Evolutionary conservation across 306 rosid species (phyloP).

Genomic region (Dalbergia cochinchinensis): DNA sequence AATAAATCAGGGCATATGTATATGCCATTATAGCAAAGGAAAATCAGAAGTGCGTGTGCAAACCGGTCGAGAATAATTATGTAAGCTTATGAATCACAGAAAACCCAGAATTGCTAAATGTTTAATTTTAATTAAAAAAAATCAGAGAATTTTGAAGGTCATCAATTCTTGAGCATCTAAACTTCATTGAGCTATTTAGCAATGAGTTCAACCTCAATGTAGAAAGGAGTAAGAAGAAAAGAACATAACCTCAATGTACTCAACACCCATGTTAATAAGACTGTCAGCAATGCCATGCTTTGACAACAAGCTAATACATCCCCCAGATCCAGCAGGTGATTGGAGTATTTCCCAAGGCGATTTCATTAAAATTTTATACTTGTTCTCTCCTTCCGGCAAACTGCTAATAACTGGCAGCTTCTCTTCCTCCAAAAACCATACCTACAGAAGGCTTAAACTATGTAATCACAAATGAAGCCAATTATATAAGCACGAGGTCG

Average conservation of each 20-base stretch:
- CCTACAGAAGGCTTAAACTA: slow-evolving; percentile 54
- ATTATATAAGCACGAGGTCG: slow-evolving; percentile 2
- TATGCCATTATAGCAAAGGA: not conserved
- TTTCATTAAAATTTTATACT: slow-evolving; percentile 80
- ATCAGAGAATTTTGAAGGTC: slow-evolving; percentile 8
- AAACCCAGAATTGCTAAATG: slow-evolving; percentile 2
- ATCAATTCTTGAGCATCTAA: not conserved
- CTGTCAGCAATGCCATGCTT: slow-evolving; percentile 62
- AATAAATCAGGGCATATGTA: slow-evolving; percentile 34
- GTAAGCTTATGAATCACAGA: not conserved
- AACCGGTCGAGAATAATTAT: not conserved
- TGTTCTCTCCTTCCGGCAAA: slow-evolving; percentile 62
- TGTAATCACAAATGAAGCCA: slow-evolving; percentile 17
- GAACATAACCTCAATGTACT: slow-evolving; percentile 79
- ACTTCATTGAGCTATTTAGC: slow-evolving; percentile 24
- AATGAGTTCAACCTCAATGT: slow-evolving; percentile 14
- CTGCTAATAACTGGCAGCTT: slow-evolving; percentile 83
- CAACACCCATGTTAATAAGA: slow-evolving; percentile 72
- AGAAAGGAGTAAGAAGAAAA: slow-evolving; percentile 16
- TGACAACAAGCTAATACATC: slow-evolving; percentile 74
- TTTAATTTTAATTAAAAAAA: slow-evolving; percentile 29
- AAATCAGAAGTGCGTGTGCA: not conserved
- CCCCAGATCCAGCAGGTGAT: slow-evolving; percentile 89
- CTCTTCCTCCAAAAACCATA: slow-evolving; percentile 91
- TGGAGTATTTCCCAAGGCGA: slow-evolving; percentile 95